Evolutionary conservation across 108 stramenopile species (phyloP).

Genomic region (Skeletonema menzelii): DNA sequence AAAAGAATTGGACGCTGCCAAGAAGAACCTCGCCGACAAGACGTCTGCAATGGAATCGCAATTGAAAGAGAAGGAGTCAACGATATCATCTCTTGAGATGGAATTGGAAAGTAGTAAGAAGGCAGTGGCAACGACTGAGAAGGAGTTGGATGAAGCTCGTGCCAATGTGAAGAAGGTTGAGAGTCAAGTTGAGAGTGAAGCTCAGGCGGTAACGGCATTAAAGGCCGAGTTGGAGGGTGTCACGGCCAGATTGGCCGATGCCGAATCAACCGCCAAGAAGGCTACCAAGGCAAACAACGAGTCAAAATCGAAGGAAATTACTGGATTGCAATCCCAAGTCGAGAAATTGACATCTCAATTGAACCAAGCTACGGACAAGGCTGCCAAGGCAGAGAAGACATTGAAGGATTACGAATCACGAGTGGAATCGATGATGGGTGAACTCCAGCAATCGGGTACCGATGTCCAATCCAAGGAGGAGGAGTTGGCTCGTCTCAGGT

Average conservation of each 20-base stretch:
- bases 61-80: conserved; percentile 14
- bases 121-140: conserved; percentile 13
- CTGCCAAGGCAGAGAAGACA: conserved; percentile 6
- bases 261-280: conserved; percentile 6
- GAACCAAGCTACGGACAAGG: conserved; percentile 21
- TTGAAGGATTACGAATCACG: conserved; percentile 25
- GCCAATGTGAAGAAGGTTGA: conserved; percentile 13
- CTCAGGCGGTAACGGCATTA: conserved; percentile 8
- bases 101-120: conserved; percentile 29
- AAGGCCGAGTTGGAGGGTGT: conserved; percentile 18
- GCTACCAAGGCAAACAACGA: conserved; percentile 2
- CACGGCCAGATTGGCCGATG: conserved; percentile 17
- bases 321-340: conserved; percentile 16
- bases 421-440: conserved; percentile 16
- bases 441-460: conserved; percentile 21
- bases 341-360: conserved; percentile 11
- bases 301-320: conserved; percentile 14
- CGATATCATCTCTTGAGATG: conserved; percentile 16
- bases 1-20: conserved; percentile 18
- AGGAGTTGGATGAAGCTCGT: conserved; percentile 27
- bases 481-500: conserved; percentile 16
- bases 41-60: conserved; percentile 17
- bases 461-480: conserved; percentile 12
- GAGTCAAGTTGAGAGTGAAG: conserved; percentile 12
- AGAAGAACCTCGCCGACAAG: conserved; percentile 7